Base-by-base conservation (phyloP, 2,329 filamentous ascomycete species). In the Epichloe typhina region DNA sequence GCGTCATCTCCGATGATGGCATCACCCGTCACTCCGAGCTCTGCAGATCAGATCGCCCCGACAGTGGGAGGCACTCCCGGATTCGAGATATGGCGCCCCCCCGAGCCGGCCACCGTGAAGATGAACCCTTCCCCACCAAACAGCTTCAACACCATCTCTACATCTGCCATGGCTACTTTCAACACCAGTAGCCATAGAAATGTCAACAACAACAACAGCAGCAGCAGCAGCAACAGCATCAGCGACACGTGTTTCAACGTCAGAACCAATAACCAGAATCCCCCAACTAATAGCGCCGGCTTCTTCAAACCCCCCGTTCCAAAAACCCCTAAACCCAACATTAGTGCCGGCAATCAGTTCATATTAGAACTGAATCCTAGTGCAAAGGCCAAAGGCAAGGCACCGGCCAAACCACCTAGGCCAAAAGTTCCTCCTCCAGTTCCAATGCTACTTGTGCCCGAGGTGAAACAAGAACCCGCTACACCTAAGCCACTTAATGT, bases 301-400 rank as follows among this genome's bases (percentile, higher is more conserved):
- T 68, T 65, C 53, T 66, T 63, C 48, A 67, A 66, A 47, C 69
- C 69, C 5, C 67, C 69, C 1, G 58, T 69, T 11, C 67, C 68
- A 31, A 64, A 67, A 35, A 67, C 64, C 37, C 64, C 66, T 11
- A 72, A 71, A 53, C 64, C 68, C 8, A 58, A 64, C 33, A 59
- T 68, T 50, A 63, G 61, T 46, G 54, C 56, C 23, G 60, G 60
- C 13, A 66, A 59, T 47, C 67, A 69, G 51, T 62, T 69, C 46
- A 64, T 68, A 26, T 53, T 69, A 49, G 66, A 69, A 50, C 60
- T 67, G 50, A 66, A 65, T 52, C 59, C 62, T 4, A 54, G 52
- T 15, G 55, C 59, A 21, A 65, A 62, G 39, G 55, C 56, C n/a
- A 68, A 67, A 51, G 64, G 60, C 11, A 69, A 67, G 46, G 60